phyloP scores from a whole-genome alignment of 352 stramenopile genomes.

The Phytophthora syringae region DNA sequence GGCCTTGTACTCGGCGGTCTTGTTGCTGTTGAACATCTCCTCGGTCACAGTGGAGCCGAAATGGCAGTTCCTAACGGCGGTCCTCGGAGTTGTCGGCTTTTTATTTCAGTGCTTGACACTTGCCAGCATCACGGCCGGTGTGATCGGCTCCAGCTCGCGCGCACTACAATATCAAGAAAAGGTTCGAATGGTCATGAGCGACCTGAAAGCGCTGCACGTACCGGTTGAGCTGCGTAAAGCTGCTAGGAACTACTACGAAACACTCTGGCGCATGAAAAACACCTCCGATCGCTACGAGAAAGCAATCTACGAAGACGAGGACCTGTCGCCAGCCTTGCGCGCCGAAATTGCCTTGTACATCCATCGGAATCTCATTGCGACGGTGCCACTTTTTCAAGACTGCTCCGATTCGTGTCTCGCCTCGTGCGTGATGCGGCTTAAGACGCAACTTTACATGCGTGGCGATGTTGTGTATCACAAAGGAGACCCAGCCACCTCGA shows the following conservation, averaged over 20 bases:
- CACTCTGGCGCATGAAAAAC: conserved; percentile 72
- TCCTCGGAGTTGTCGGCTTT: conserved; percentile 56
- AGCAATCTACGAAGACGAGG: conserved; percentile 73
- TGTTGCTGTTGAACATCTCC: conserved; percentile 62
- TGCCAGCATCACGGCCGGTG: conserved; percentile 57
- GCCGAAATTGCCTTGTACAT: conserved; percentile 72
- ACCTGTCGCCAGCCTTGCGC: conserved; percentile 57
- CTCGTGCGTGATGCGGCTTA: conserved; percentile 60
- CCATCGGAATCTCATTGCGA: conserved; percentile 58
- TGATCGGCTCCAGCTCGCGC: conserved; percentile 53
- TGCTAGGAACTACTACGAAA: conserved; percentile 68
- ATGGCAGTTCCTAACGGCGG: conserved; percentile 46
- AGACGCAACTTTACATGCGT: conserved; percentile 67
- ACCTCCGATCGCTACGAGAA: conserved; percentile 72
- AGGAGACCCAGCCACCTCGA: conserved; percentile 58
- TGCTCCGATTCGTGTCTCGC: conserved; percentile 65
- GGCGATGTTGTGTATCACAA: conserved; percentile 70
- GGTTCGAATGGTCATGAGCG: conserved; percentile 65
- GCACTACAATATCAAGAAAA: conserved; percentile 71
- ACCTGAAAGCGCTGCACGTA: conserved; percentile 67
- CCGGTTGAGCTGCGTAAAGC: conserved; percentile 57
- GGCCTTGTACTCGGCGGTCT: conserved; percentile 49
- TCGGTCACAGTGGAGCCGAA: conserved; percentile 40
- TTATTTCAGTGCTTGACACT: conserved; percentile 59
- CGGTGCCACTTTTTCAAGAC: conserved; percentile 63